Evolutionary conservation across 2,329 filamentous ascomycete species (phyloP).

Genomic region (Calonectria hongkongensis): DNA sequence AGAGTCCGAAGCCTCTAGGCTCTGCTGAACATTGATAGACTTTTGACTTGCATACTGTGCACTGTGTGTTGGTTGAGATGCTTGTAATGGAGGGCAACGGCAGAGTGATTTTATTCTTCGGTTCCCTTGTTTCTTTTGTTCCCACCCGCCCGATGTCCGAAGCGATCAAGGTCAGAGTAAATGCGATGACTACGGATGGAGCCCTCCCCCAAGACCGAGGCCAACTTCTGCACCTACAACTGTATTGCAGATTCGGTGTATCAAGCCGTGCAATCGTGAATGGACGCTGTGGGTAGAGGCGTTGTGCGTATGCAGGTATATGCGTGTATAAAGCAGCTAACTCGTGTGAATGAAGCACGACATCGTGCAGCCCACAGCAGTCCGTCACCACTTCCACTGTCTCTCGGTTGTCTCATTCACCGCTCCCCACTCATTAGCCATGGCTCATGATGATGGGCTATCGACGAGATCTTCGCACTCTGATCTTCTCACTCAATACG

Average conservation of each 20-base stretch:
- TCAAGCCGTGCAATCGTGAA: constrained; percentile 15
- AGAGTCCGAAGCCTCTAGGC: constrained; percentile 13
- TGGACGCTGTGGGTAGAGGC: constrained; percentile 1
- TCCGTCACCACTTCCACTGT: constrained; percentile 45
- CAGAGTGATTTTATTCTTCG: neutral
- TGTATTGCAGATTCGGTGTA: constrained; percentile 15
- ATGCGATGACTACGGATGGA: neutral
- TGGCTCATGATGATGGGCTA: constrained; percentile 27
- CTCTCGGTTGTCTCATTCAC: constrained; percentile 51
- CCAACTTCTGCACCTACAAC: constrained; percentile 6
- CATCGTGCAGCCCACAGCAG: constrained; percentile 51
- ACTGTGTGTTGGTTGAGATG: constrained; percentile 24
- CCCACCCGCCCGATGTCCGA: constrained; percentile 11
- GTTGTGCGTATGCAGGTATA: constrained; percentile 21
- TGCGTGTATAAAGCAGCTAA: constrained; percentile 43
- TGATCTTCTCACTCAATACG: neutral
- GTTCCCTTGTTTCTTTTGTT: constrained; percentile 14
- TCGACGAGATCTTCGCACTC: constrained; percentile 10
- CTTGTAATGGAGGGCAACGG: neutral
- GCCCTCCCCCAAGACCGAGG: neutral
- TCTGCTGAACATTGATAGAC: constrained; percentile 28
- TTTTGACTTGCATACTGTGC: constrained; percentile 27
- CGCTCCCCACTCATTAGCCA: constrained; percentile 48
- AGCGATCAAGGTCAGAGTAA: neutral
- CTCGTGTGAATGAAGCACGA: constrained; percentile 50